Conservation (phyloP, 2,329 filamentous ascomycete species). For the Clonostachys sp. region DNA sequence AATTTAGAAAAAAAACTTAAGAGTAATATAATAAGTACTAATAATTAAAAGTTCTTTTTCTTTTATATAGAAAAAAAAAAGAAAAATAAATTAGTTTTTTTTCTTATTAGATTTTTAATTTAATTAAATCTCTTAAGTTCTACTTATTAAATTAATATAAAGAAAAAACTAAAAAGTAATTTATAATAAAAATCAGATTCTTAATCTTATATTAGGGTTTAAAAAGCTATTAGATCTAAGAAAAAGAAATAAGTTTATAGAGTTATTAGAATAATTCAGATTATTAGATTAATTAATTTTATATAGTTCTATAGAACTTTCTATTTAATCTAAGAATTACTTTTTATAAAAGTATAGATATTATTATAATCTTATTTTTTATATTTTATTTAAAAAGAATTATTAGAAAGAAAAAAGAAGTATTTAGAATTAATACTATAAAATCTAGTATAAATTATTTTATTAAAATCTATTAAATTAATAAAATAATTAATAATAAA, state of each 20-base stretch:
- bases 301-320: too few species aligned
- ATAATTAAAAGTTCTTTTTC: not conserved
- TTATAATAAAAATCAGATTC: not conserved
- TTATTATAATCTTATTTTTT: not conserved
- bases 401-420: not conserved
- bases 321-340: not conserved
- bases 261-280: not conserved
- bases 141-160: not conserved
- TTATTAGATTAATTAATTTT: not conserved
- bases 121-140: not conserved
- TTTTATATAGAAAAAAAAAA: not conserved
- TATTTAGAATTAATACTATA: not conserved
- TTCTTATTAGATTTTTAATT: not conserved
- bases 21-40: not conserved
- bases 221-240: not conserved
- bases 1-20: not conserved
- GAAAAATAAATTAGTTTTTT: not conserved
- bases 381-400: not conserved
- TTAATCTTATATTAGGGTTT: not conserved
- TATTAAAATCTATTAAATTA: not conserved
- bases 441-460: not conserved
- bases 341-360: not conserved
- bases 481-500: too few species aligned
- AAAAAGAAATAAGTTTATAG: too few species aligned
- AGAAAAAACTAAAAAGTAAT: not conserved